phyloP scores from a whole-genome alignment of 768 basidiomycete genomes.

The Boletus pseudo-olivaceus region DNA sequence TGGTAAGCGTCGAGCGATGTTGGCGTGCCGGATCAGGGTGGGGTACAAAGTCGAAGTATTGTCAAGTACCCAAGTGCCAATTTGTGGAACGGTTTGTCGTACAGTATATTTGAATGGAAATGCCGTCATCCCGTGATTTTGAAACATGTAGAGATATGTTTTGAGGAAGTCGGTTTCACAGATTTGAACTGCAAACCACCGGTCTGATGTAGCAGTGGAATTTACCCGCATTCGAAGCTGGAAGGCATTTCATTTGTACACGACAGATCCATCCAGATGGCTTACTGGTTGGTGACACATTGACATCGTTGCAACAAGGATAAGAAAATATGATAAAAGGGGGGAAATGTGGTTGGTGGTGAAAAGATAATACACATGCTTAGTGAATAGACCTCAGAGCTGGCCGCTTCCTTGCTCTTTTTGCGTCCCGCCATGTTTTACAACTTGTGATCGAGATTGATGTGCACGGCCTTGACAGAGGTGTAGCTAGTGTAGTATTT shows the following conservation, averaged over 20 bases:
- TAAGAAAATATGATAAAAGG: background rate
- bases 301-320: background rate
- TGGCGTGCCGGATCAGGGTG: background rate
- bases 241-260: background rate
- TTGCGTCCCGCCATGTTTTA: background rate
- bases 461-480: conserved; percentile 31
- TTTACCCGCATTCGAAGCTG: no score
- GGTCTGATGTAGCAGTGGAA: no score
- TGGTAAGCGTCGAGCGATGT: background rate
- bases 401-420: background rate
- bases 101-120: no score
- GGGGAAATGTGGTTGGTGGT: background rate
- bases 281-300: background rate
- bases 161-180: no score
- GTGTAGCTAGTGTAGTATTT: conserved; percentile 15
- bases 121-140: no score
- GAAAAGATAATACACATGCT: background rate
- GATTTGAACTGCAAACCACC: no score
- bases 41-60: no score
- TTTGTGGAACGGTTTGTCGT: no score
- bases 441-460: conserved; percentile 42
- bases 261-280: background rate
- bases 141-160: no score
- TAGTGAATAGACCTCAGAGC: background rate
- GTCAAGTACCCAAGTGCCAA: no score